Base-by-base conservation (phyloP, 2,329 filamentous ascomycete genomes). In the Zymoseptoria pseudotritici region DNA sequence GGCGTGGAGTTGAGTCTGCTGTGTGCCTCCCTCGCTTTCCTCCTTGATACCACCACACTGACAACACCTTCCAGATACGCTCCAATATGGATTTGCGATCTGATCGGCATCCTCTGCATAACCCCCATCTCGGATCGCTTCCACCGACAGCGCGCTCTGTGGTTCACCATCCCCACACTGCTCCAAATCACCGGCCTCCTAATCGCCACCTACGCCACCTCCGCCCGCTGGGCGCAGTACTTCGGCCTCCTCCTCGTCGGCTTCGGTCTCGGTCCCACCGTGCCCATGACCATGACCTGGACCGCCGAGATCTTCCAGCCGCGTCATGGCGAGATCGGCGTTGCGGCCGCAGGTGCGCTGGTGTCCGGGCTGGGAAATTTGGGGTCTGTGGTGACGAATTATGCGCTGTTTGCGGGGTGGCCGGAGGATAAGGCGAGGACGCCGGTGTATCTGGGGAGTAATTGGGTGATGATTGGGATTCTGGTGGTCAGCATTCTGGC, bases 281-380 rank as follows among this genome's bases (percentile, higher is more conserved):
- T 96, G 0, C 91, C 91, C 10, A 93, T 93, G 70, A 93, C 89
- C 73, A 96, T 96, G 91, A 88, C 91, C 42, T 96, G 91, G 91
- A 91, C 89, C 31, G 90, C 86, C 63, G 89, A 96, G 75, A 88
- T 96, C 70, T 96, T 96, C 79, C 91, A 96, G 76, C 83, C 83
- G 31, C 87, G 91, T 11, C 91, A 96, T 70, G 90, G 91, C 53
- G 91, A 96, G 74, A 90, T 96, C 21, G 91, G 91, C 58, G 91
- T 96, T 6, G 91, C 91, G 3, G 88, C 91, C 13, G 91, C 91
- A 0, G 86, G 88, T 1, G 91, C 91, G 2, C 80, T 96, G 10
- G 91, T 96, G 0, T 94, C 90, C 0, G 91, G 91, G 0, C 80
- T 95, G 49, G 91, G 91, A 0, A 96, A 96, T 70, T 78, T 95